Conservation (phyloP, 768 basidiomycete species). For the Cystobasidium ongulense region DNA sequence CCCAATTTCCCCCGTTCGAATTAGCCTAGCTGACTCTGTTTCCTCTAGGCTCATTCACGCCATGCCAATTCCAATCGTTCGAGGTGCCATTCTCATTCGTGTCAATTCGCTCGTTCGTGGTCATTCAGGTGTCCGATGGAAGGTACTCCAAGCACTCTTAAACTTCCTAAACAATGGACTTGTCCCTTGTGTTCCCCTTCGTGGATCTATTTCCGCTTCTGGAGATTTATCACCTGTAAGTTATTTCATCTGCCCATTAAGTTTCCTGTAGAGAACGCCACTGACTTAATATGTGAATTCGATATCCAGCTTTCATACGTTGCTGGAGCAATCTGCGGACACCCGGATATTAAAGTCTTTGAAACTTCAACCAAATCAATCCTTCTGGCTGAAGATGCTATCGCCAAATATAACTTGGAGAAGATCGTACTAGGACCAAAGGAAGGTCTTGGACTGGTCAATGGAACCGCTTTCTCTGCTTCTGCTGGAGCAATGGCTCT, state of each 20-base stretch:
- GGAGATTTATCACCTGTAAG: conserved; percentile 47
- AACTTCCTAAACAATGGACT: conserved; percentile 63
- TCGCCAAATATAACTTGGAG: conserved; percentile 51
- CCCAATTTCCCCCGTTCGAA: neutral
- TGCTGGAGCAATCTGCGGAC: conserved; percentile 69
- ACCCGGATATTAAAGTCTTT: conserved; percentile 63
- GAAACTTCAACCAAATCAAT: conserved; percentile 33
- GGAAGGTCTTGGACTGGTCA: conserved; percentile 48
- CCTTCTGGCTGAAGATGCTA: conserved; percentile 30
- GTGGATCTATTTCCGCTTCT: conserved; percentile 73
- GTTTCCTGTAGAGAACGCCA: too few relatives aligned
- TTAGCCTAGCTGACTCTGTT: too few relatives aligned
- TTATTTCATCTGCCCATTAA: neutral
- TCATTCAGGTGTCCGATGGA: conserved; percentile 75
- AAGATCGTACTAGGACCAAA: conserved; percentile 55
- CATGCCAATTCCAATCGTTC: conserved; percentile 56
- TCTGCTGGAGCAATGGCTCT: conserved; percentile 67
- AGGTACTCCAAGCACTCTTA: conserved; percentile 69
- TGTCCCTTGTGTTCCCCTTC: conserved; percentile 63
- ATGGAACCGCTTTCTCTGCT: conserved; percentile 54
- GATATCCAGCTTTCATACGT: conserved; percentile 63
- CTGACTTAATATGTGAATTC: too few relatives aligned
- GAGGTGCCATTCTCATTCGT: conserved; percentile 75
- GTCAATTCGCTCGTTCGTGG: conserved; percentile 83
- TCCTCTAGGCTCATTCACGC: conserved; percentile 12